These are phyloP conservation scores for Talaromyces sp. DNA, from an alignment of 2,329 filamentous ascomycete genomes.

Conservation along the genomic window DNA sequence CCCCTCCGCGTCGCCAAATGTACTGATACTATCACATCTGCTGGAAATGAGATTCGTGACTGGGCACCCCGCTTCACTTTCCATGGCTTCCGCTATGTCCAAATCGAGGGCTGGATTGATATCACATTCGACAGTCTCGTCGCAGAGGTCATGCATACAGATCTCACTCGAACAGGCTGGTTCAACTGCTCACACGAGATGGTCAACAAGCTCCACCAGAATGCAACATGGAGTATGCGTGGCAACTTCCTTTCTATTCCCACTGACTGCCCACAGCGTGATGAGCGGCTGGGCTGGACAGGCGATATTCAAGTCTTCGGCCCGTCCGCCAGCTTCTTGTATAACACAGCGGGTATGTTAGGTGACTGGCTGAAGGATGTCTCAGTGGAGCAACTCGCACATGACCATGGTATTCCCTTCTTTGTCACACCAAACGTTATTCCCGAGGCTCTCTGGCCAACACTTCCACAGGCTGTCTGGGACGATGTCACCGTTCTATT, in stretches of 20 bases:
- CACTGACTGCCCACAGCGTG: conserved; percentile 61
- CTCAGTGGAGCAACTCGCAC: conserved; percentile 34
- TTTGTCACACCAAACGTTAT: conserved; percentile 8
- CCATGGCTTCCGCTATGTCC: conserved; percentile 57
- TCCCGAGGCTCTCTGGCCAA: conserved; percentile 2
- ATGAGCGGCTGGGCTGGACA: conserved; percentile 59
- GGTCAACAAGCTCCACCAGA: conserved; percentile 59
- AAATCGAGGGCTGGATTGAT: conserved; percentile 38
- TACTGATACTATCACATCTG: conserved; percentile 44
- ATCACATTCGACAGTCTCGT: conserved; percentile 26
- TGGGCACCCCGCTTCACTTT: conserved; percentile 58
- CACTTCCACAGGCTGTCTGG: conserved; percentile 12
- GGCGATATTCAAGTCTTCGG: conserved; percentile 55
- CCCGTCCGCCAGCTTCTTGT: conserved; percentile 48
- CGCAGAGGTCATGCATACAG: conserved; percentile 54
- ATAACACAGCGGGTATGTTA: conserved; percentile 56
- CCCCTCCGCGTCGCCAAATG: conserved; percentile 51
- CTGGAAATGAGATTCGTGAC: conserved; percentile 26
- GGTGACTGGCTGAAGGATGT: conserved; percentile 55
- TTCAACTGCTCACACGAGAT: conserved; percentile 57
- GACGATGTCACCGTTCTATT: conserved; percentile 10
- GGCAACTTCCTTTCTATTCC: conserved; percentile 62
- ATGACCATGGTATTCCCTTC: not conserved
- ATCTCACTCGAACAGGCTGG: conserved; percentile 54
- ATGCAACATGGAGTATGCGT: conserved; percentile 60